Base-by-base conservation (phyloP, 345 rosid genomes). In the Arabis alpina region DNA sequence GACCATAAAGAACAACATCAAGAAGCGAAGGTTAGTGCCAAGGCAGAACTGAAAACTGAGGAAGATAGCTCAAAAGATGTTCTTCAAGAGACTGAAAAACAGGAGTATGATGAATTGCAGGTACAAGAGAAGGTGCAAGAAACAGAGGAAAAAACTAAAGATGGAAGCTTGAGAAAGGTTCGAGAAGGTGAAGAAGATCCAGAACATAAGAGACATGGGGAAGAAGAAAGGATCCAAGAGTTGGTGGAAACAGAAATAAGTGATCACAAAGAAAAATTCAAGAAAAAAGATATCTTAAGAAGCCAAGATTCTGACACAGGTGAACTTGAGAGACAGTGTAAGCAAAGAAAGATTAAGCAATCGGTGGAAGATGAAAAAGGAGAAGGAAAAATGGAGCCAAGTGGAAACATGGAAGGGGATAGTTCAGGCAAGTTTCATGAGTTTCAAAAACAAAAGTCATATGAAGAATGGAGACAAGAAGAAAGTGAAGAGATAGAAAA, bases 111-210 rank as follows among this genome's bases (percentile, higher is more conserved):
- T 66, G 47, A 36, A 10, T 11, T 32, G 24, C n/a, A 66, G 48
- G 34, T 5, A 66, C 49, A 42, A 58, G 68, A 59, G 2, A 66
- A 58, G 42, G 24, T 28, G 10, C 8, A 14, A 25, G 73, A 67
- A 74, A 60, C 61, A 50, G 56, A 44, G 42, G 64, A 53, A 2
- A 55, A 14, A 6, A 52, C 16, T 6, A 32, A 65, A 57, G n/a
- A n/a, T n/a, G n/a, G n/a, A n/a, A n/a, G n/a, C 3, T 19, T 44
- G 36, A 67, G 19, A 27, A 4, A 27, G 43, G 23, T 19, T 19
- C 23, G 1, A 19, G 52, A 23, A 32, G 24, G 45, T 14, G 52
- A 41, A 51, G 23, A 51, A n/a, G n/a, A n/a, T n/a, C n/a, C n/a
- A n/a, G n/a, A 23, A 27, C 3, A 36, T 8, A 39, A 24, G 55